These are phyloP conservation scores for Trichoderma koningii DNA, from an alignment of 2,329 filamentous ascomycete genomes.

Conservation along the genomic window DNA sequence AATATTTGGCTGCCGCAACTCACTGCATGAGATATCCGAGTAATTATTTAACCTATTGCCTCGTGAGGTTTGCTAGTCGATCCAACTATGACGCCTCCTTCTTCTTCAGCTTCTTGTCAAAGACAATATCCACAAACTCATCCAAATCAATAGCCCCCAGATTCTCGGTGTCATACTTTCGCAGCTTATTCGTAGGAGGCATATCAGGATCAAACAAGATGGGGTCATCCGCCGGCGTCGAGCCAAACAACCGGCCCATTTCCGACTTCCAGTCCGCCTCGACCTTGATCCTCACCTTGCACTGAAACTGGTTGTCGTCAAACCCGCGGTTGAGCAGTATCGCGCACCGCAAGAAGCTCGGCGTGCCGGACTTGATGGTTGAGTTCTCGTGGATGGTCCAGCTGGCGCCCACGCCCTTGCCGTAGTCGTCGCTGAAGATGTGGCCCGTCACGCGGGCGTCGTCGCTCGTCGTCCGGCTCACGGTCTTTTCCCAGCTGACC, in stretches of 20 bases:
- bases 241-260: slow-evolving; percentile 35
- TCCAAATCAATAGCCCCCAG: slow-evolving; percentile 28
- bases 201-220: slow-evolving; percentile 30
- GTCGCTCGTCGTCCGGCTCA: slow-evolving; percentile 29
- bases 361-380: slow-evolving; percentile 24
- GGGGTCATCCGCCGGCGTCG: slow-evolving; percentile 31
- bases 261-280: slow-evolving; percentile 36
- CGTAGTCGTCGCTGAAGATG: slow-evolving; percentile 31
- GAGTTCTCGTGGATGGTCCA: slow-evolving; percentile 31
- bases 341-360: slow-evolving; percentile 26
- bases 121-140: slow-evolving; percentile 27
- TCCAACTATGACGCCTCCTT: not conserved
- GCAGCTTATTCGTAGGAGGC: slow-evolving; percentile 30
- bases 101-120: slow-evolving; percentile 28
- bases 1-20: not conserved
- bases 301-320: slow-evolving; percentile 35
- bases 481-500: slow-evolving; percentile 32
- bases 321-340: slow-evolving; percentile 26
- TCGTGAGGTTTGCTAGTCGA: too few species aligned
- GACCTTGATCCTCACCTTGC: slow-evolving; percentile 35
- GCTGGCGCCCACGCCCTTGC: slow-evolving; percentile 30
- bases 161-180: slow-evolving; percentile 28
- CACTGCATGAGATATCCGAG: not conserved
- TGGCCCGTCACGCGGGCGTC: slow-evolving; percentile 27
- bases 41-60: not conserved